Conservation (phyloP, 345 rosid genomes). For the Rhodamnia rubescens region DNA sequence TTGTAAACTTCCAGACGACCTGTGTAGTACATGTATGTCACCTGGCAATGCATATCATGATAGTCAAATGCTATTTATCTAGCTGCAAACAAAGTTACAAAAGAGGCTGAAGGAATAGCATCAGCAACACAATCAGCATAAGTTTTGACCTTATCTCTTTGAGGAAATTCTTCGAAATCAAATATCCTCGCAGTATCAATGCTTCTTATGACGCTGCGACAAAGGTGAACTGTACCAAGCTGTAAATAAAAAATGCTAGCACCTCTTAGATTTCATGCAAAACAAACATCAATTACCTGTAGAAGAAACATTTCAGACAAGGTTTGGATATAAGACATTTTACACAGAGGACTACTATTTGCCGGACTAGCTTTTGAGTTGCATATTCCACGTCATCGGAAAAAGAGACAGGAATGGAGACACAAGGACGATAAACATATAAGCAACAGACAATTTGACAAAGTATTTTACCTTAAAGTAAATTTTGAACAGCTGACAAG, state of each 20-base stretch:
- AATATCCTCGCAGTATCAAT: slow-evolving; percentile 94
- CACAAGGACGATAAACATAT: background rate
- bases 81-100: background rate
- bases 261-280: background rate
- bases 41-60: slow-evolving; percentile 31
- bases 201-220: slow-evolving; percentile 97
- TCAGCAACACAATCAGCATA: background rate
- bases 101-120: background rate
- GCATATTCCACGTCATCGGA: background rate
- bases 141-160: slow-evolving; percentile 63
- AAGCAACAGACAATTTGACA: background rate
- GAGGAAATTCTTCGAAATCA: slow-evolving; percentile 95
- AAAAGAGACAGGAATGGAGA: background rate
- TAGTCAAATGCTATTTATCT: background rate
- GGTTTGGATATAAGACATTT: background rate
- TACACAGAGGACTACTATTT: background rate
- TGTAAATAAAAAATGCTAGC: slow-evolving; percentile 12
- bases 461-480: slow-evolving; percentile 66
- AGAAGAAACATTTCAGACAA: background rate
- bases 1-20: slow-evolving; percentile 97
- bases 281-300: background rate
- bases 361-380: background rate
- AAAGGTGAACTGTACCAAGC: slow-evolving; percentile 98
- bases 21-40: slow-evolving; percentile 96
- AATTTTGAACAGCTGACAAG: slow-evolving; percentile 89